Base-by-base conservation (phyloP, 441 rosid genomes). In the Arabidopsis lyrata region DNA sequence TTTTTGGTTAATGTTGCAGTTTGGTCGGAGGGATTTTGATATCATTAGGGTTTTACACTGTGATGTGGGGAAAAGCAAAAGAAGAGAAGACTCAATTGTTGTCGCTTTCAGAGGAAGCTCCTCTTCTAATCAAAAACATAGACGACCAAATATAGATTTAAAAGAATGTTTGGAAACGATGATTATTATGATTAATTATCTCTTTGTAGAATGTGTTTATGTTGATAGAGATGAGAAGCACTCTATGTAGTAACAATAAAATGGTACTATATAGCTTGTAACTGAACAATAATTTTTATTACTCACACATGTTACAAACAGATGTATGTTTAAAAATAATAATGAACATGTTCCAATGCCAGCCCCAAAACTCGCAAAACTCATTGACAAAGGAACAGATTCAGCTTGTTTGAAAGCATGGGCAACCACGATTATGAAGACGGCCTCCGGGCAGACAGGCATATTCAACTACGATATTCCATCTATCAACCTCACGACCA, bases 21-120 rank as follows among this genome's bases (percentile, higher is more conserved):
- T 8, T 68, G 42, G 22, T 68, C 18, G 63, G 73, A 42, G 73
- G 63, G 32, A 29, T 31, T 7, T 42, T 68, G 42, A 68, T 68
- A 41, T 27, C 62, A 11, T 6, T 55, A 12, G 72, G 72, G 5
- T 68, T 68, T 42, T 68, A 68, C 42, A 31, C 42, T 34, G 44
- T 35, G 2, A 4, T 34, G 27, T 36, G 63, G 68, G 77, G 50
- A 8, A 55, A 68, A 56, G 12, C 73, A 16, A 31, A 44, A 42
- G 73, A 68, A 56, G 73, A 42, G 63, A 68, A 55, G 44, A 44
- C 18, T 5, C 15, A 41, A 3, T 41, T 13, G 0, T 41, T 41
- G 45, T 44, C 8, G 1, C 20, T 5, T 6, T 44, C 18, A 6
- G 18, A 44, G 3, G 49, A 14, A 44, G 7, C 18, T 44, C 8